A percentile compares a stretch with the other conserved stretches of the same genome.
These are phyloP conservation scores for Vigna mungo DNA, from an alignment of 306 rosid species.

Conservation along the genomic window DNA sequence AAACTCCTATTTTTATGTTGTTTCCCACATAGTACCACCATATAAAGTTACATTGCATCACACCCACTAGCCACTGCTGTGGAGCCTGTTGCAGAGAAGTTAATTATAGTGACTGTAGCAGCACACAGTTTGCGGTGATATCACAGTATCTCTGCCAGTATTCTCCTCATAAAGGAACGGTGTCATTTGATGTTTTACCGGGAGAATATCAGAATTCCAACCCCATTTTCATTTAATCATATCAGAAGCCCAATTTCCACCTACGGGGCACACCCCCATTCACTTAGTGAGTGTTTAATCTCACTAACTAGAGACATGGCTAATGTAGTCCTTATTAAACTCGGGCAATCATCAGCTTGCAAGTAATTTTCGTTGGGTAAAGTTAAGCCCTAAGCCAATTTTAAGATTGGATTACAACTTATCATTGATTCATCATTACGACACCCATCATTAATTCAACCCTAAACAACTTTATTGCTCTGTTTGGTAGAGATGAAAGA, in stretches of 20 bases:
- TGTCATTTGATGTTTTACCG: not conserved
- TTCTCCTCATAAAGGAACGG: not conserved
- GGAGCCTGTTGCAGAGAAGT: not conserved
- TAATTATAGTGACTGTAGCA: not conserved
- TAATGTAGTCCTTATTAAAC: not conserved
- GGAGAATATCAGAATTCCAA: not conserved
- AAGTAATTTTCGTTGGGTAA: not conserved
- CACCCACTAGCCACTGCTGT: not conserved
- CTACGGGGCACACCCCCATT: too few relatives aligned
- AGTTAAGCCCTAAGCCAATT: not conserved
- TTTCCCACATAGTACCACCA: not conserved
- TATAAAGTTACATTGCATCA: not conserved
- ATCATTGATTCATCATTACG: not conserved
- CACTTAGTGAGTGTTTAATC: not conserved
- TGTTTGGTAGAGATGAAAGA: too few relatives aligned
- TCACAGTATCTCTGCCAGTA: not conserved
- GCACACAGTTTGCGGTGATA: not conserved
- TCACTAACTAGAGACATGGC: not conserved
- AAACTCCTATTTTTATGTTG: not conserved
- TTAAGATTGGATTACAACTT: not conserved
- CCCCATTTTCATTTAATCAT: not conserved
- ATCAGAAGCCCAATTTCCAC: not conserved
- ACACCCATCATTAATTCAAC: not conserved
- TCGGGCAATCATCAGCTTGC: too few relatives aligned
- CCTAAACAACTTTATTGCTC: too few relatives aligned